Conservation (phyloP, 805 yeast species). For the Candida awuae region DNA sequence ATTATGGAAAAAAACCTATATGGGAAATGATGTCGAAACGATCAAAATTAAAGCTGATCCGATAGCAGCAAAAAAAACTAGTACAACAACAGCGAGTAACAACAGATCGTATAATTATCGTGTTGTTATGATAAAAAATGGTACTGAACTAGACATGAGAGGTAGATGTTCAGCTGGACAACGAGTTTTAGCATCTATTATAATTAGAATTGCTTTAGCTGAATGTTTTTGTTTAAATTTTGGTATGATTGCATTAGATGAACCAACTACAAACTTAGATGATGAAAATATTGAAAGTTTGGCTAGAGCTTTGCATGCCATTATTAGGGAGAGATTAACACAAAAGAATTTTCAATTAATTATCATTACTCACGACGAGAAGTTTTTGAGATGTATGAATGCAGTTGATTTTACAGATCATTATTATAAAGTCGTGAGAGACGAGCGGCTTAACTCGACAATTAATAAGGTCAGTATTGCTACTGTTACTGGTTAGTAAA, state of each 20-base stretch:
- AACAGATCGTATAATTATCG: constrained; percentile 80
- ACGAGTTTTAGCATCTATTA: constrained; percentile 84
- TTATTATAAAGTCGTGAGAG: constrained; percentile 74
- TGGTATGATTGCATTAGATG: constrained; percentile 94
- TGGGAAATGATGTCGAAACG: constrained; percentile 91
- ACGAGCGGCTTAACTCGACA: constrained; percentile 71
- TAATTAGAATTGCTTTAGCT: constrained; percentile 84
- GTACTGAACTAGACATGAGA: constrained; percentile 91
- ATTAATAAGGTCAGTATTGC: constrained; percentile 36
- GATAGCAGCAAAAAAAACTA: constrained; percentile 35
- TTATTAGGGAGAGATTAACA: constrained; percentile 63
- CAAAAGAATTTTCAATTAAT: constrained; percentile 91
- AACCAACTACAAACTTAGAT: constrained; percentile 95
- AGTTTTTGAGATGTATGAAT: constrained; percentile 75
- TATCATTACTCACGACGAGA: constrained; percentile 95
- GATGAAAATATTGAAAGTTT: constrained; percentile 80
- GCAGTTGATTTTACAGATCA: constrained; percentile 82
- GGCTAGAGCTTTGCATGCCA: constrained; percentile 68
- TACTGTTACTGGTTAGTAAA: constrained; percentile 15
- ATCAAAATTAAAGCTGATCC: constrained; percentile 81
- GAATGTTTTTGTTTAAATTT: constrained; percentile 93
- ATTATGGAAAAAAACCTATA: constrained; percentile 88
- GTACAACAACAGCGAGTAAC: constrained; percentile 16
- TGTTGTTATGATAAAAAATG: constrained; percentile 91
- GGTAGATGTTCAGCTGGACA: constrained; percentile 99